Conservation (phyloP, 2,329 filamentous ascomycete species). For the Seiridium cupressi region DNA sequence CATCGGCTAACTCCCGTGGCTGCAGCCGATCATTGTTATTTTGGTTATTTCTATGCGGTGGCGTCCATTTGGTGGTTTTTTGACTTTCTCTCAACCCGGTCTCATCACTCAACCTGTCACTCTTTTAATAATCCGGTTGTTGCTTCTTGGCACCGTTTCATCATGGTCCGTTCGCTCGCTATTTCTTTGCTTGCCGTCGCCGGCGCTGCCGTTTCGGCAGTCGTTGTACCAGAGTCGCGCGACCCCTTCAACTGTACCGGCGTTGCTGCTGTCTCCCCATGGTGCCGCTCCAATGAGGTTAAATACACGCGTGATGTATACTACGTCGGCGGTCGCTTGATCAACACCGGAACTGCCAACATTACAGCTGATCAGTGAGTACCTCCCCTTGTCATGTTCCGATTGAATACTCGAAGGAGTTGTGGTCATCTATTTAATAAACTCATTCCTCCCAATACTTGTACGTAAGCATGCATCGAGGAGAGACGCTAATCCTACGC, state of each 20-base stretch:
- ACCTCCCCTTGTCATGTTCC: neutral
- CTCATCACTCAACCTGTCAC: neutral
- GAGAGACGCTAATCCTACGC: neutral
- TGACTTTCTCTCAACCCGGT: neutral
- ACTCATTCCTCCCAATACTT: neutral
- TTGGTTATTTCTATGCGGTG: neutral
- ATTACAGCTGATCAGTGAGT: constrained; percentile 20
- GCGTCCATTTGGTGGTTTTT: neutral
- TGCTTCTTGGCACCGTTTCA: neutral
- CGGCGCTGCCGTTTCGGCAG: neutral
- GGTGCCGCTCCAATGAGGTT: constrained; percentile 8
- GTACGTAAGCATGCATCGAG: neutral
- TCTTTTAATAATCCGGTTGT: neutral
- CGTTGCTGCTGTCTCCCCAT: constrained; percentile 8
- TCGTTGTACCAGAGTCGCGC: neutral
- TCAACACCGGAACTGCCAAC: constrained; percentile 18
- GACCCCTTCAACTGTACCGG: constrained; percentile 8
- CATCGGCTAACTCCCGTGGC: neutral
- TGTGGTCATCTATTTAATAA: too few species aligned
- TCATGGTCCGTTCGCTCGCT: constrained; percentile 4
- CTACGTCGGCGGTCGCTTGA: constrained; percentile 27
- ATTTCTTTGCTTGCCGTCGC: constrained; percentile 1
- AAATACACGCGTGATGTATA: constrained; percentile 21
- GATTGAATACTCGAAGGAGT: neutral
- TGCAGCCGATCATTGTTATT: neutral